Base-by-base conservation (phyloP, 2,329 filamentous ascomycete species). In the Paraphaeosphaeria sporulosa region DNA sequence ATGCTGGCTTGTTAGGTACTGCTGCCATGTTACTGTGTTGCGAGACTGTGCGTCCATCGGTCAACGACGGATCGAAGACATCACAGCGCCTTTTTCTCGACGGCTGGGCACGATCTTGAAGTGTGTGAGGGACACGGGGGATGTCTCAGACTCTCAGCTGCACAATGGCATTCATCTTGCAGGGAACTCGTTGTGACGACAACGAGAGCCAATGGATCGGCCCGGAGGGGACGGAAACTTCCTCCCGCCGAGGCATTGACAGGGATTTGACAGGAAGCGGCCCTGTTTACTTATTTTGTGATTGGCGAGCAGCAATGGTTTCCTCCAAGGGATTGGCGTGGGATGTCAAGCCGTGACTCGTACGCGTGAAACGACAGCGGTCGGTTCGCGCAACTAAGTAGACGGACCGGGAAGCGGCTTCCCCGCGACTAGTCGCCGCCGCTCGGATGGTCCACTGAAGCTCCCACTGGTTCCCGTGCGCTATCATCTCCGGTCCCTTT, bases 121-220 rank as follows among this genome's bases (percentile, higher is more conserved):
- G 46, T 25, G 34, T 51, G 19, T 25, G 47, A 19, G 38, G n/a
- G 42, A 23, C 2, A 23, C 42, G 19, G 10, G 42, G 42, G 19
- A 23, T 23, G 42, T 23, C 42, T 44, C 36, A 40, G 36, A 40
- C 36, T 47, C 53, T 59, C 57, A 59, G 57, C 55, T 56, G 51
- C 34, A 49, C 53, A 57, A 62, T 53, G 57, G 42, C 56, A 59
- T 58, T 51, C 47, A 43, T 54, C 47, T 49, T 44, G 48, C 49
- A 43, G 52, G 42, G 32, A 8, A 46, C 25, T 49, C 7, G 15
- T 30, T 42, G 54, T n/a, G 27, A 43, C 15, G 9, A 53, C 43
- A 44, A 21, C 30, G 44, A 23, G 49, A 27, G 36, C 46, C 43
- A 47, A 51, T 40, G 50, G 17, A 32, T 34, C 10, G 30, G 34